These are phyloP conservation scores for Thielaviopsis musarum DNA, from an alignment of 2,329 filamentous ascomycete genomes.

Conservation along the genomic window DNA sequence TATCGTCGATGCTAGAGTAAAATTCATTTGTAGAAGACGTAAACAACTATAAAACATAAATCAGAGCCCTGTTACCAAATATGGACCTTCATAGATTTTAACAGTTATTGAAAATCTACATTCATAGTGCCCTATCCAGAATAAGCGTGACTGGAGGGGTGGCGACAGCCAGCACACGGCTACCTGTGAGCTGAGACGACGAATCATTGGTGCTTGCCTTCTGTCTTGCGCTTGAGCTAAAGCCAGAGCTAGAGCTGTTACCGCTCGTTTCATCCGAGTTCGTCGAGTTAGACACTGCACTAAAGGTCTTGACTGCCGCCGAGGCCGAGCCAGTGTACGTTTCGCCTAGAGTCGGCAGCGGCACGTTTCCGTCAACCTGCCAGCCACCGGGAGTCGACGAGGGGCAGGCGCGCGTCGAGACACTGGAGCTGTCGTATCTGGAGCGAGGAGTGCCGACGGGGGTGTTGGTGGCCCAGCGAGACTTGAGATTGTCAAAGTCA, in stretches of 20 bases:
- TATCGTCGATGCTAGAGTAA: too few relatives aligned
- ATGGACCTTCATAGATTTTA: too few relatives aligned
- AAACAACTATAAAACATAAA: background rate
- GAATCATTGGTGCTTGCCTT: background rate
- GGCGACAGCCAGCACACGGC: background rate
- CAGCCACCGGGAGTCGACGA: constrained; percentile 50
- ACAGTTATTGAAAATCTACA: too few relatives aligned
- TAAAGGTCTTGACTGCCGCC: background rate
- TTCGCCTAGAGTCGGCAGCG: constrained; percentile 52
- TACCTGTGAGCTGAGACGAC: background rate
- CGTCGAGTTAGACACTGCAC: background rate
- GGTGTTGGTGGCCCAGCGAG: constrained; percentile 55
- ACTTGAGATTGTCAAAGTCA: constrained; percentile 63
- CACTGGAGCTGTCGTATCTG: constrained; percentile 44
- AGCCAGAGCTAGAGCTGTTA: background rate
- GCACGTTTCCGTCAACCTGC: constrained; percentile 53
- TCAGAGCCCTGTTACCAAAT: too few relatives aligned
- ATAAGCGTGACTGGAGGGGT: background rate
- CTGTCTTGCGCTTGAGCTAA: background rate
- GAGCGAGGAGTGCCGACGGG: constrained; percentile 51
- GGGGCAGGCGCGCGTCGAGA: constrained; percentile 54
- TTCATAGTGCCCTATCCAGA: background rate
- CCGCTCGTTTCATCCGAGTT: background rate
- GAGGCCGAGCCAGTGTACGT: constrained; percentile 19
- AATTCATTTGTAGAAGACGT: background rate